These are phyloP conservation scores for Leccinum rimulosum DNA, from an alignment of 768 basidiomycete species.

Conservation along the genomic window DNA sequence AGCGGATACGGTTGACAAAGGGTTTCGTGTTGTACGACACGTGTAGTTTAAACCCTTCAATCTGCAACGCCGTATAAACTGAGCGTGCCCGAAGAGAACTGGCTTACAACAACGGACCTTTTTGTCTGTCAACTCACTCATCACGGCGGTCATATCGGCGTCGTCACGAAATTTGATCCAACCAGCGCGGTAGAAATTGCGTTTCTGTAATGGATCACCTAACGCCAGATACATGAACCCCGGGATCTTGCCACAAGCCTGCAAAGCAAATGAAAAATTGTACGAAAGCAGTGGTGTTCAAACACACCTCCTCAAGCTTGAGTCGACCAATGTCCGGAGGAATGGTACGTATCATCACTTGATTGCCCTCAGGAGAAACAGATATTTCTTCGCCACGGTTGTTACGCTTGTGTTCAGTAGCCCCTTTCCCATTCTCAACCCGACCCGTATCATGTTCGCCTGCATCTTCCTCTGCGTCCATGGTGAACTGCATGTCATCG, in stretches of 20 bases:
- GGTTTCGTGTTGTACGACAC: slow-evolving; percentile 79
- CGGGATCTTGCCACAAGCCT: slow-evolving; percentile 75
- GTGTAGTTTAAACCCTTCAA: slow-evolving; percentile 93
- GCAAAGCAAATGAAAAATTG: slow-evolving; percentile 7
- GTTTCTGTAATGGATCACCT: slow-evolving; percentile 89
- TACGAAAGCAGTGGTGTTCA: background rate
- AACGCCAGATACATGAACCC: slow-evolving; percentile 89
- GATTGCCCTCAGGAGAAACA: slow-evolving; percentile 74
- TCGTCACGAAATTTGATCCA: slow-evolving; percentile 89
- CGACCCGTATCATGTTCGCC: slow-evolving; percentile 58
- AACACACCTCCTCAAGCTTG: slow-evolving; percentile 82
- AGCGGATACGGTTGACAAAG: slow-evolving; percentile 74
- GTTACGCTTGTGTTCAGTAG: slow-evolving; percentile 42
- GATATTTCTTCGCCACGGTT: slow-evolving; percentile 71
- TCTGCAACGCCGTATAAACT: slow-evolving; percentile 44
- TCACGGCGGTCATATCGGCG: slow-evolving; percentile 72
- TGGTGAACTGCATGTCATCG: slow-evolving; percentile 73
- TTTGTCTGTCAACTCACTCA: slow-evolving; percentile 75
- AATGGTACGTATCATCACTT: slow-evolving; percentile 93
- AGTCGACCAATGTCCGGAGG: slow-evolving; percentile 89
- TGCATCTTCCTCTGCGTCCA: slow-evolving; percentile 69
- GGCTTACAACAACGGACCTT: slow-evolving; percentile 53
- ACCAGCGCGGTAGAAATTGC: slow-evolving; percentile 91
- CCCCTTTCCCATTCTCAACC: slow-evolving; percentile 57
- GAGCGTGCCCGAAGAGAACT: background rate